phyloP scores from a whole-genome alignment of 768 basidiomycete genomes.

The Suillus discolor region DNA sequence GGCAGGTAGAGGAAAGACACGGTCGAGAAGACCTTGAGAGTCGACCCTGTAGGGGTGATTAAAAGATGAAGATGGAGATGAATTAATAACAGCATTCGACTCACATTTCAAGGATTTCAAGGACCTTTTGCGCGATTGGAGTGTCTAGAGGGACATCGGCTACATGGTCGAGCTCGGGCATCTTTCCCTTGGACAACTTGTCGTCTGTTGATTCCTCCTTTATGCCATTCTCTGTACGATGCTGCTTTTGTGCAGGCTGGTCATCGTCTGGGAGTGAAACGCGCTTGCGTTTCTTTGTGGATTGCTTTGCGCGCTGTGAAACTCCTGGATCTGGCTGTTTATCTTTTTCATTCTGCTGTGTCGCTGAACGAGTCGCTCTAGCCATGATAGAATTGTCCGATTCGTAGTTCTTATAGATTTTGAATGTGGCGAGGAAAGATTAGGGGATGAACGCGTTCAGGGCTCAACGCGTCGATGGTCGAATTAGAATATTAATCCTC shows the following conservation, averaged over 20 bases:
- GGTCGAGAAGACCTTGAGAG: slow-evolving; percentile 76
- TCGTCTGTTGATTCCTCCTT: slow-evolving; percentile 36
- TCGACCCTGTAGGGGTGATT: slow-evolving; percentile 52
- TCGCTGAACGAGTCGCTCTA: slow-evolving; percentile 72
- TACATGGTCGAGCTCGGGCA: slow-evolving; percentile 36
- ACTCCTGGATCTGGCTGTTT: slow-evolving; percentile 26
- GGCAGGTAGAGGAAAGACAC: slow-evolving; percentile 63
- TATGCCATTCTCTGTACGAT: slow-evolving; percentile 40
- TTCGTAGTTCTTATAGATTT: slow-evolving; percentile 10
- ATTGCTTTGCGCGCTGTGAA: slow-evolving; percentile 30
- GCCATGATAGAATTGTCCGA: slow-evolving; percentile 51
- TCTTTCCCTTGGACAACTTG: slow-evolving; percentile 19
- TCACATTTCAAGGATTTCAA: slow-evolving; percentile 62
- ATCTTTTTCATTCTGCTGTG: slow-evolving; percentile 42
- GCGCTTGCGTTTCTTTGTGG: slow-evolving; percentile 73
- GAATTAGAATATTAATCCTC: slow-evolving; percentile 21
- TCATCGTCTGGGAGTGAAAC: slow-evolving; percentile 48
- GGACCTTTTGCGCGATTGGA: slow-evolving; percentile 52
- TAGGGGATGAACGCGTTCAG: slow-evolving; percentile 25
- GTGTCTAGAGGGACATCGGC: slow-evolving; percentile 51
- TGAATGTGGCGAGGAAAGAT: slow-evolving; percentile 18
- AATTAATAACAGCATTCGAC: slow-evolving; percentile 17
- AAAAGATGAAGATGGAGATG: too few species aligned
- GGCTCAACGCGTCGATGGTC: slow-evolving; percentile 23
- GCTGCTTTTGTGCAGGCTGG: slow-evolving; percentile 51